Evolutionary conservation across 169 alveolate species (phyloP), one percentile per base, ranked within the genome.

Genomic region (Plasmodium relictum): DNA sequence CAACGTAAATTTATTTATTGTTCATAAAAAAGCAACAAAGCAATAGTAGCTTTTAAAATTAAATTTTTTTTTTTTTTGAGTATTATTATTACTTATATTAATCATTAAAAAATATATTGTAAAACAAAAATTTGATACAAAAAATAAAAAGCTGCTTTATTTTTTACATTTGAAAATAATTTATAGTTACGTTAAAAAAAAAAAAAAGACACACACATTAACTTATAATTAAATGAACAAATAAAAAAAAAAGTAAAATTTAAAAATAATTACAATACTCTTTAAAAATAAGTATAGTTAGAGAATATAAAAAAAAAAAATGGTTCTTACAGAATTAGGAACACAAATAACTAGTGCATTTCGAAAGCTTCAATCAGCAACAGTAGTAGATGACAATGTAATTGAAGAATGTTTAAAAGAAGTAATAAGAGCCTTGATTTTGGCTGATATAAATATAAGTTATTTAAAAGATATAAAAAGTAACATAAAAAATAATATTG

Each of bases 281-380:
- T 12, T 50, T n/a, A n/a, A n/a, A n/a, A n/a, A n/a, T n/a, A n/a
- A n/a, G 2, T 5, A 26, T 39, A 22, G n/a, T n/a, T 0, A 56
- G 24, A 54, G 31, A 4, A 16, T 4, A 9, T 12, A 7, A 73
- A 31, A 56, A 63, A 8, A 22, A 3, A 41, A 26, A 90, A 98
- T 98, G 99, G 99, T 98, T 44, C 93, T 98, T 74, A 99, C 99
- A 24, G 99, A 98, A 94, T 92, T 98, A 24, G 99, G 99, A 48
- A 92, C 94, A 58, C 98, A 96, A 95, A 97, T 98, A 20, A 93
- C 98, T 14, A 95, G 93, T 26, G 99, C 99, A 24, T 93, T 98
- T 39, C 94, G 95, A 72, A 98, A 97, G 88, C 97, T 98, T 39
- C 98, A 98, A 76, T 88, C 97, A 9, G 96, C 98, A 31, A 92